These are phyloP conservation scores for Penicillium frequentans DNA, from an alignment of 2,329 filamentous ascomycete genomes.

Conservation along the genomic window DNA sequence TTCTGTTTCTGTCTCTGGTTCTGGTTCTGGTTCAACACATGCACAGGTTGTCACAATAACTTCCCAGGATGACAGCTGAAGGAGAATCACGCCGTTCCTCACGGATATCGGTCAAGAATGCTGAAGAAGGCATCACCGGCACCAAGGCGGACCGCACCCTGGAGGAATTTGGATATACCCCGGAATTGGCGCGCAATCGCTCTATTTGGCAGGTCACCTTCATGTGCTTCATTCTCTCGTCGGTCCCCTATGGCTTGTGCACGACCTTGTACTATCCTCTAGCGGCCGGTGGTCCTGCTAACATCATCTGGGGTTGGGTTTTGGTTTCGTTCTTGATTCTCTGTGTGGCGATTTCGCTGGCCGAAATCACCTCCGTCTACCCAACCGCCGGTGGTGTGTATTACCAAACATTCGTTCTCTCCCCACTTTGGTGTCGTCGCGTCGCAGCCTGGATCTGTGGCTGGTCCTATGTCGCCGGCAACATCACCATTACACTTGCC, in stretches of 20 bases:
- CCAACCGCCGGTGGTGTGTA: constrained; percentile 68
- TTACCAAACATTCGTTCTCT: constrained; percentile 67
- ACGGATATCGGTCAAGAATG: constrained; percentile 11
- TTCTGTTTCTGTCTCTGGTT: constrained; percentile 49
- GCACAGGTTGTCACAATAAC: constrained; percentile 28
- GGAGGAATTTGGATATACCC: constrained; percentile 60
- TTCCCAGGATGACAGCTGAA: constrained; percentile 51
- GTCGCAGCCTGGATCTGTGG: constrained; percentile 67
- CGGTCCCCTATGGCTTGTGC: constrained; percentile 64
- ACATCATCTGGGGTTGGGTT: constrained; percentile 67
- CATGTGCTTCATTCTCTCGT: constrained; percentile 65
- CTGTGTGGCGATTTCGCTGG: constrained; percentile 63
- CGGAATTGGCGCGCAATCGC: constrained; percentile 61
- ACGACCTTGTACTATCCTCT: constrained; percentile 68
- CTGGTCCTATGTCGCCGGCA: constrained; percentile 72
- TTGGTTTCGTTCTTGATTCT: constrained; percentile 61
- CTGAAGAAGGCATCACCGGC: constrained; percentile 11
- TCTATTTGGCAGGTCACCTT: constrained; percentile 40
- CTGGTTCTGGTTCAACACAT: constrained; percentile 2
- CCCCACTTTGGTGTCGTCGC: constrained; percentile 62
- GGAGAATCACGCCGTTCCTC: constrained; percentile 12
- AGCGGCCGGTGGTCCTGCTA: constrained; percentile 66
- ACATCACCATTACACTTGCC: constrained; percentile 72
- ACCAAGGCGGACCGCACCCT: constrained; percentile 21
- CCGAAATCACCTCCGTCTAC: constrained; percentile 66